Conservation (phyloP, 768 basidiomycete genomes). For the Mycena epipterygia region DNA sequence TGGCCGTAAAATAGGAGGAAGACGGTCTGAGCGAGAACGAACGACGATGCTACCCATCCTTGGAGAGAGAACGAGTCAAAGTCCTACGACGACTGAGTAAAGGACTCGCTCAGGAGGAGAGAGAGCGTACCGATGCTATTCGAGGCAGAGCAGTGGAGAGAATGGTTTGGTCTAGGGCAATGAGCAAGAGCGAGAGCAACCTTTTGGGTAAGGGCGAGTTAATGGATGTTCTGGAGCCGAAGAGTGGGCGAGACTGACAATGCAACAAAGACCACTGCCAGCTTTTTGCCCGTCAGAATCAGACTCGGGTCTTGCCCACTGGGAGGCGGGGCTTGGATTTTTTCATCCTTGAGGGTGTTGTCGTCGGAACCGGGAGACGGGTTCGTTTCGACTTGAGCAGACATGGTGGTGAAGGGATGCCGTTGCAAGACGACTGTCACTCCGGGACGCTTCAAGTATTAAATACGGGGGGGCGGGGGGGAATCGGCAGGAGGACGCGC, state of each 20-base stretch:
- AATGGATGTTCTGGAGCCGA: too few species aligned
- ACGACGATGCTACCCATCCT: constrained; percentile 35
- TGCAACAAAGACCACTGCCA: not conserved
- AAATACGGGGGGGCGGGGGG: too few species aligned
- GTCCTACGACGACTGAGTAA: constrained; percentile 26
- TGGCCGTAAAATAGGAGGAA: constrained; percentile 43
- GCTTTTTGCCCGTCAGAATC: not conserved
- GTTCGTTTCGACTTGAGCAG: too few species aligned
- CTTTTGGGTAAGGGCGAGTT: not conserved
- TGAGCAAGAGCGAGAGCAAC: not conserved
- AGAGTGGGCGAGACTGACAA: constrained; percentile 42
- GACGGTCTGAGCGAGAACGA: constrained; percentile 36
- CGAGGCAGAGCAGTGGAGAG: constrained; percentile 9
- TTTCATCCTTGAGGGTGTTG: too few species aligned
- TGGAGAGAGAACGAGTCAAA: constrained; percentile 11
- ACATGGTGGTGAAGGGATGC: too few species aligned
- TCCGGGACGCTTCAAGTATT: too few species aligned
- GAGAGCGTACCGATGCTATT: constrained; percentile 9
- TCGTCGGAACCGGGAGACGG: too few species aligned
- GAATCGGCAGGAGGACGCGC: too few species aligned
- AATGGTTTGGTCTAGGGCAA: constrained; percentile 8
- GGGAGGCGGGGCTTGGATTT: too few species aligned
- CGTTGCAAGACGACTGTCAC: too few species aligned
- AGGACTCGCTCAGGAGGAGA: too few species aligned
- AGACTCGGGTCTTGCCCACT: too few species aligned